Evolutionary conservation across 1,284 basidiomycete genomes (phyloP), one percentile per base, ranked within the genome.

Genomic region (Golubevia sp.): DNA sequence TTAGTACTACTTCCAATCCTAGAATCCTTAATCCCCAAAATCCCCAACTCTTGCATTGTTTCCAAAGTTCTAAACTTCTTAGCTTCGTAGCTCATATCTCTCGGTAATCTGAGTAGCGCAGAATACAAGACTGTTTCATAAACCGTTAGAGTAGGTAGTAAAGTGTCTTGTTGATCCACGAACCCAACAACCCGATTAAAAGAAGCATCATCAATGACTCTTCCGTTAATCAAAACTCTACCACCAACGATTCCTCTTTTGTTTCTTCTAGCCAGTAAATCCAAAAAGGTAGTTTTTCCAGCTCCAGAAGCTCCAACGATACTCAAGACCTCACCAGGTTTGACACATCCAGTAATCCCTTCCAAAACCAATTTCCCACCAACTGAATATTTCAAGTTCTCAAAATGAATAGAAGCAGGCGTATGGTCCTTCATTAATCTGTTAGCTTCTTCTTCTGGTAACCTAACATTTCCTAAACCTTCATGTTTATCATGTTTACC

Each of bases 281-380:
- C 96, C 54, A 99, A 89, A 77, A 98, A 89, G 0, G 96, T 97
- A 1, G 94, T 95, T 84, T 99, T 99, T 58, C 96, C 96, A 0
- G 95, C 94, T 20, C 96, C 96, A 0, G 93, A 96, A 0, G 94
- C 93, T 62, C 95, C 94, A 91, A 97, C 94, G 77, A 97, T 92
- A 0, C 94, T 95, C 86, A 95, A 89, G 49, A 97, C 86, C 83
- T 94, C 91, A 2, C 94, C 95, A 0, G 94, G 91, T 67, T 90
- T 89, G 48, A 92, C 91, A 3, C 88, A 88, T 1, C 95, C 96
- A 0, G 90, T 90, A 61, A 98, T 91, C 56, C 87, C 87, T 64
- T 91, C 90, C 15, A 98, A 87, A 56, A 98, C 90, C 2, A 87
- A 86, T 61, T 90, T 89, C 51, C 86, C 87, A 21, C 59, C 56